Base-by-base conservation (phyloP, 192 early-diverging fungal species). In the Backusella mclennaniae region DNA sequence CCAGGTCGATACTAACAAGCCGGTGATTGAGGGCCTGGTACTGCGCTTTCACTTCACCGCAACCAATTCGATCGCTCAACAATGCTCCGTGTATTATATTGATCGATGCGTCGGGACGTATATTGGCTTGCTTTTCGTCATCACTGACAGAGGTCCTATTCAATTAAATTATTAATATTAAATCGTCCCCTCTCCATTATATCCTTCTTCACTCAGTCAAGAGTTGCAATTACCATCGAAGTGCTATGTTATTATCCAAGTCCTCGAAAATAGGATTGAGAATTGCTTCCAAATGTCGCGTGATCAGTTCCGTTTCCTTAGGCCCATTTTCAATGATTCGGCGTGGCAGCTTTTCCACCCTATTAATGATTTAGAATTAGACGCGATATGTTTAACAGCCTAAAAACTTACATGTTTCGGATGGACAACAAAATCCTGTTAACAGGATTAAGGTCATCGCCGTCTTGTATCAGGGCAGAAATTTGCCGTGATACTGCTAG, bases 31-130 rank as follows among this genome's bases (percentile, higher is more conserved):
- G 31, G 8, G 53, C 53, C 35, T 73, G 72, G 42, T 56, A 73
- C 17, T 38, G 72, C 35, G 52, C 72, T 38, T 73, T 73, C 31
- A 73, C 52, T 56, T 73, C 72, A 0, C 72, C 72, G 53, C 72
- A 73, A 21, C 72, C 26, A 26, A 26, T 26, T 26, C 26, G 26
- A 26, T 26, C 26, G 26, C 26, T 26, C 26, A 26, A 26, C 0
- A 26, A 26, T 26, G 26, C 26, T 26, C 26, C 26, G 0, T 26
- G 26, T 26, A 26, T 26, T 26, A 26, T 26, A 26, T 26, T 26
- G 26, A 26, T 26, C 26, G 26, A 26, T 26, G 26, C 0, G 26
- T 26, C 26, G 26, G 26, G 26, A 26, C 26, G 26, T 26, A 26
- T 26, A 26, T 26, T 26, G 26, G 26, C 26, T 26, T 26, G 26